phyloP scores from a whole-genome alignment of 106 monocot species.

The Allium cepa region DNA sequence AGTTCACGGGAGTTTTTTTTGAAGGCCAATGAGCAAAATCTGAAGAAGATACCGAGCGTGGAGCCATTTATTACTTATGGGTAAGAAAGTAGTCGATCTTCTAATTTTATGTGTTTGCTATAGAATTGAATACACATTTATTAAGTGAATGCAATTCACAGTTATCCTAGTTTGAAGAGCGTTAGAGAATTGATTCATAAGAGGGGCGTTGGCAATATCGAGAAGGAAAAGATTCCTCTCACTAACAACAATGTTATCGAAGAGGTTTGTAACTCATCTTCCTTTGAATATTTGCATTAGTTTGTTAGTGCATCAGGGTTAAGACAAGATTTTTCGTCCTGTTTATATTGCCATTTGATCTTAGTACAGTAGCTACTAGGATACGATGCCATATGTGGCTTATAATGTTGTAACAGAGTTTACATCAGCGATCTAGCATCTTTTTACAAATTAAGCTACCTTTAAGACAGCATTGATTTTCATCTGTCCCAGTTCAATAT shows the following conservation, averaged over 20 bases:
- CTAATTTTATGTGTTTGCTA: no score
- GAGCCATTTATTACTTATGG: constrained; percentile 92
- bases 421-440: no score
- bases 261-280: constrained; percentile 36
- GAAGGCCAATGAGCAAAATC: constrained; percentile 46
- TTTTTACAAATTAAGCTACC: no score
- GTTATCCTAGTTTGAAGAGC: constrained; percentile 85
- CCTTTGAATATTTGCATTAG: no score
- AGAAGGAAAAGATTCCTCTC: constrained; percentile 57
- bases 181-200: constrained; percentile 84
- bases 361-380: no score
- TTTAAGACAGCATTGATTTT: no score
- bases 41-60: constrained; percentile 56
- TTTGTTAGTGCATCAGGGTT: no score
- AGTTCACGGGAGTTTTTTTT: constrained; percentile 74
- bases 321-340: no score
- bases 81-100: constrained; percentile 26
- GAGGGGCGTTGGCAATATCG: constrained; percentile 60
- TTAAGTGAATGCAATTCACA: constrained; percentile 17
- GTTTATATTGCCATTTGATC: no score
- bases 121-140: not conserved
- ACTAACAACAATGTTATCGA: constrained; percentile 83
- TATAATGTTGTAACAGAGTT: no score
- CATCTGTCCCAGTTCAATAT: no score
- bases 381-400: no score